These are phyloP conservation scores for Vitis rupestris DNA, from an alignment of 164 flowering plant species.

Conservation along the genomic window DNA sequence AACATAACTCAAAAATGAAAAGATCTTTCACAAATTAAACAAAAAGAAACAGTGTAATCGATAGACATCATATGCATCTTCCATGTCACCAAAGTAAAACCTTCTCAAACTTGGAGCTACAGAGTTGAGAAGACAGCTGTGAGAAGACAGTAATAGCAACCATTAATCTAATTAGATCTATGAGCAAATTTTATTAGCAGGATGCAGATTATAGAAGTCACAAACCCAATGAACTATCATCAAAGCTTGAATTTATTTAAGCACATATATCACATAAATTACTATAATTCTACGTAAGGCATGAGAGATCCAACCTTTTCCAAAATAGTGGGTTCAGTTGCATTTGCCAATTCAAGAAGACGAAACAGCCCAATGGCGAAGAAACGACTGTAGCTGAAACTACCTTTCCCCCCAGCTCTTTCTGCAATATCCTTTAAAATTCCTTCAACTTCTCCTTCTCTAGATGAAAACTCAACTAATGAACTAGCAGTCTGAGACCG, in stretches of 20 bases:
- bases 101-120: background rate
- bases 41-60: too few relatives aligned
- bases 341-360: conserved; percentile 87
- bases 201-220: background rate
- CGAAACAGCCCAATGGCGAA: conserved; percentile 95
- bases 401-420: conserved; percentile 68
- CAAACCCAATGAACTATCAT: background rate
- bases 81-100: background rate
- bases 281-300: background rate
- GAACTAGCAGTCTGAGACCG: conserved; percentile 64
- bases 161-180: background rate
- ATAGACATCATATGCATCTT: too few relatives aligned
- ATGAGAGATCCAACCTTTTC: conserved; percentile 67
- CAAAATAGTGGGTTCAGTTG: conserved; percentile 71
- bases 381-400: conserved; percentile 92
- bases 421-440: conserved; percentile 77
- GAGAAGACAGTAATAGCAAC: background rate
- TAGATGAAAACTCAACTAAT: conserved; percentile 71
- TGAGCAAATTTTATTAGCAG: background rate
- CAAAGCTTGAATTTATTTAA: background rate
- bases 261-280: background rate
- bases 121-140: background rate
- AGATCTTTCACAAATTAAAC: too few relatives aligned
- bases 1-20: too few relatives aligned
- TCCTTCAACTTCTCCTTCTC: conserved; percentile 87